Conservation (phyloP, 2,329 filamentous ascomycete genomes). For the Fusarium fujikuroi region DNA sequence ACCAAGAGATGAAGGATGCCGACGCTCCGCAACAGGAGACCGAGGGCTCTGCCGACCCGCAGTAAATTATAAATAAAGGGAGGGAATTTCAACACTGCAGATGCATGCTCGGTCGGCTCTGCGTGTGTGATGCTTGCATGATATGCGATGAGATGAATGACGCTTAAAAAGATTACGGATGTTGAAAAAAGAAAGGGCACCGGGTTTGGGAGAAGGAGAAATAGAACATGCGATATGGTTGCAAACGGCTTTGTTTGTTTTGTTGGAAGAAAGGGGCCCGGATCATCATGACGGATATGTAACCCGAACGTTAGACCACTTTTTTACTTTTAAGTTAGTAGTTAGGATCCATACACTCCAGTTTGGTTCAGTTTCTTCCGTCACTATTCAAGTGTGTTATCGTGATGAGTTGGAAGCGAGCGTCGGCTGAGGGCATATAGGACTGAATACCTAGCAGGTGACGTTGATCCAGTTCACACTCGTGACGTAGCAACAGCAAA, state of each 20-base stretch:
- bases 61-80: constrained; percentile 46
- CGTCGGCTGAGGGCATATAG: neutral
- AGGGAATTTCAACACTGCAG: constrained; percentile 1
- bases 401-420: neutral
- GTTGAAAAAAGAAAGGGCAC: constrained; percentile 33
- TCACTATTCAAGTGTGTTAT: neutral
- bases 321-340: constrained; percentile 42
- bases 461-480: neutral
- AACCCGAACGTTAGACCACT: constrained; percentile 45
- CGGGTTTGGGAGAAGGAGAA: constrained; percentile 16
- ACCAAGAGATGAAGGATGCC: constrained; percentile 73
- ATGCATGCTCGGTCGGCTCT: neutral
- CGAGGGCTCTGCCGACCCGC: constrained; percentile 55
- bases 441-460: neutral
- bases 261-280: constrained; percentile 34
- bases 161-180: constrained; percentile 31
- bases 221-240: constrained; percentile 42
- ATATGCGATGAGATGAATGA: constrained; percentile 44
- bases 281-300: constrained; percentile 48
- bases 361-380: constrained; percentile 36
- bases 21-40: constrained; percentile 62
- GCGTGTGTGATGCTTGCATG: constrained; percentile 13
- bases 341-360: constrained; percentile 43
- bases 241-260: constrained; percentile 42
- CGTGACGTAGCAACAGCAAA: neutral